These are phyloP conservation scores for Pseudovirgaria hyperparasitica DNA, from an alignment of 2,329 filamentous ascomycete species.

Conservation along the genomic window DNA sequence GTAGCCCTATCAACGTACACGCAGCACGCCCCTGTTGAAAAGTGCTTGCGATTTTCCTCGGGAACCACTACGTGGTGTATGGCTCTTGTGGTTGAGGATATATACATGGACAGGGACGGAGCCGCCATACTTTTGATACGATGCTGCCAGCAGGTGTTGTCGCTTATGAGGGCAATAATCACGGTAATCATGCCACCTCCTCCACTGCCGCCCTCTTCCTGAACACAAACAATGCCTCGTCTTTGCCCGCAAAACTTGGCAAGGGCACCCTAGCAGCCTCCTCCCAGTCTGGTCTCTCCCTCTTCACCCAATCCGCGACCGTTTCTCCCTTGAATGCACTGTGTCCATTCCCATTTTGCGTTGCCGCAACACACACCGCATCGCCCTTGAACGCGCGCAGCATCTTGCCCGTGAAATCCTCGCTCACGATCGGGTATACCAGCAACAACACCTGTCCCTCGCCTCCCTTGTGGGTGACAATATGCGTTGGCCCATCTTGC, in stretches of 20 bases:
- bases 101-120: too few relatives aligned
- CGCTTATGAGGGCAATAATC: too few relatives aligned
- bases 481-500: conserved; percentile 46
- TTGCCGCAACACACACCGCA: conserved; percentile 58
- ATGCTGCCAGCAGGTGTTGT: too few relatives aligned
- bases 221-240: conserved; percentile 62
- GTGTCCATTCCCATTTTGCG: conserved; percentile 63
- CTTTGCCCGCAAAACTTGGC: conserved; percentile 65
- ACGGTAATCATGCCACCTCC: neutral
- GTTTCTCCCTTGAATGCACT: conserved; percentile 53
- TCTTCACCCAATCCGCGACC: conserved; percentile 54
- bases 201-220: conserved; percentile 11
- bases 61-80: too few relatives aligned
- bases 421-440: conserved; percentile 60
- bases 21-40: too few relatives aligned
- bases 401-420: conserved; percentile 51
- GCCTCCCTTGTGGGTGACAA: conserved; percentile 26
- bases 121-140: too few relatives aligned
- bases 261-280: conserved; percentile 52
- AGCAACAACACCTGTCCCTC: conserved; percentile 50
- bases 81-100: too few relatives aligned
- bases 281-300: conserved; percentile 44
- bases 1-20: too few relatives aligned
- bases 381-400: conserved; percentile 50
- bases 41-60: too few relatives aligned